A percentile compares a stretch with the other conserved stretches of the same genome.
These are phyloP conservation scores for Comarum palustre DNA, from an alignment of 306 rosid species.

Conservation along the genomic window DNA sequence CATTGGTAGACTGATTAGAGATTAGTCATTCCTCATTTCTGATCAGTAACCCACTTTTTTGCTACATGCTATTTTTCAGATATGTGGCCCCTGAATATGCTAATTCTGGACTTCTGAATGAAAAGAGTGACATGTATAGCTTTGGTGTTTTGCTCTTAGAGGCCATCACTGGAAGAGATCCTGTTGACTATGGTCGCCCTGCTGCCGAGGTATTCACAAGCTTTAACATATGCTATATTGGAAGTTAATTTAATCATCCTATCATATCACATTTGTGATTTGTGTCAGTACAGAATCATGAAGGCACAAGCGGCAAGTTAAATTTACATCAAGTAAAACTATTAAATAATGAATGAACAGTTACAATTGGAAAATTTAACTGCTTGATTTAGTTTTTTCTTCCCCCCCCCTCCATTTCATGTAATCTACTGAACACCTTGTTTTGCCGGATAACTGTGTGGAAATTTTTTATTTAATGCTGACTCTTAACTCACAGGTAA, in stretches of 20 bases:
- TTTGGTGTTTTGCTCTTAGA: constrained; percentile 84
- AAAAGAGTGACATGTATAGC: constrained; percentile 91
- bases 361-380: constrained; percentile 12
- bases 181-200: constrained; percentile 86
- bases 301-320: constrained; percentile 11
- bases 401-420: no score
- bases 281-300: neutral
- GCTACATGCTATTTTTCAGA: constrained; percentile 30
- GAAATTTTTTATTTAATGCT: constrained; percentile 12
- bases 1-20: neutral
- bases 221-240: neutral
- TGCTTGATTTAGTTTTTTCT: neutral
- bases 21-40: constrained; percentile 4
- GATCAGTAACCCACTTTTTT: neutral
- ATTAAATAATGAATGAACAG: constrained; percentile 11
- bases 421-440: no score
- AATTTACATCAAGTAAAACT: neutral
- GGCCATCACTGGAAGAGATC: constrained; percentile 87
- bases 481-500: constrained; percentile 48
- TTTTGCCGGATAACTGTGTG: constrained; percentile 6
- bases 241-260: neutral
- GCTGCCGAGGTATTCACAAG: constrained; percentile 57
- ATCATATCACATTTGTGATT: neutral
- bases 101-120: constrained; percentile 83
- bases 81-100: constrained; percentile 96